A percentile compares a stretch with the other conserved stretches of the same genome.
Conservation (phyloP, 2,329 filamentous ascomycete species). For the Botrytis squamosa region DNA sequence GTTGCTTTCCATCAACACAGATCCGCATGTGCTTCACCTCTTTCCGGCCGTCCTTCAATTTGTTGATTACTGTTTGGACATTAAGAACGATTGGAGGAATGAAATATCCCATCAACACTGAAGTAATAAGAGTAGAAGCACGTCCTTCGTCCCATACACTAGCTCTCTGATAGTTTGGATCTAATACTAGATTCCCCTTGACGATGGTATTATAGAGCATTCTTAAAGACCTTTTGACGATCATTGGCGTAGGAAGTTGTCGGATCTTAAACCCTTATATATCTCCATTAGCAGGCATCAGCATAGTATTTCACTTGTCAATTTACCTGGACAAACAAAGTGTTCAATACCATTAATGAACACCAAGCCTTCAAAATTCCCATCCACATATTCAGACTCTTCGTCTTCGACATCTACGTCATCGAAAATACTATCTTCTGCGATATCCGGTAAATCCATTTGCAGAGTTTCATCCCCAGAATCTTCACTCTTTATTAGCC, state of each 20-base stretch:
- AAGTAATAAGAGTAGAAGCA: conserved; percentile 36
- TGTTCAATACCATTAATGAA: conserved; percentile 19
- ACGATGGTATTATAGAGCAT: conserved; percentile 33
- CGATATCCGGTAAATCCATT: conserved; percentile 25
- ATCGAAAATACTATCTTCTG: conserved; percentile 32
- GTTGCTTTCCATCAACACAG: conserved; percentile 50
- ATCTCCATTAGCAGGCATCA: conserved; percentile 2
- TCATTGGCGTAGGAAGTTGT: conserved; percentile 20
- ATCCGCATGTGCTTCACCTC: conserved; percentile 35
- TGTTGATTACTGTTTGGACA: conserved; percentile 28
- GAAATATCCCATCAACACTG: conserved; percentile 40
- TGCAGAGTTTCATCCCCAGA: conserved; percentile 23
- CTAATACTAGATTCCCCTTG: conserved; percentile 41
- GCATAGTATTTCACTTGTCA: not conserved
- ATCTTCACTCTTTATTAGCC: conserved; percentile 27
- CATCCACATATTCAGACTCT: conserved; percentile 32
- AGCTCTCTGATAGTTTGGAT: conserved; percentile 49
- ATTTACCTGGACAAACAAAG: conserved; percentile 23
- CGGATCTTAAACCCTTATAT: conserved; percentile 23
- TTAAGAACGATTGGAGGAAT: conserved; percentile 51
- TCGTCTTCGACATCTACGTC: conserved; percentile 35
- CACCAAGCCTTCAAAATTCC: conserved; percentile 32
- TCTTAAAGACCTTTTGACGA: conserved; percentile 18
- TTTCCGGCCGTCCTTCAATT: conserved; percentile 24
- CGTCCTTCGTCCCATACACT: conserved; percentile 46